These are phyloP conservation scores for Paratinospora sagittata DNA, from an alignment of 164 flowering plant genomes.

Conservation along the genomic window DNA sequence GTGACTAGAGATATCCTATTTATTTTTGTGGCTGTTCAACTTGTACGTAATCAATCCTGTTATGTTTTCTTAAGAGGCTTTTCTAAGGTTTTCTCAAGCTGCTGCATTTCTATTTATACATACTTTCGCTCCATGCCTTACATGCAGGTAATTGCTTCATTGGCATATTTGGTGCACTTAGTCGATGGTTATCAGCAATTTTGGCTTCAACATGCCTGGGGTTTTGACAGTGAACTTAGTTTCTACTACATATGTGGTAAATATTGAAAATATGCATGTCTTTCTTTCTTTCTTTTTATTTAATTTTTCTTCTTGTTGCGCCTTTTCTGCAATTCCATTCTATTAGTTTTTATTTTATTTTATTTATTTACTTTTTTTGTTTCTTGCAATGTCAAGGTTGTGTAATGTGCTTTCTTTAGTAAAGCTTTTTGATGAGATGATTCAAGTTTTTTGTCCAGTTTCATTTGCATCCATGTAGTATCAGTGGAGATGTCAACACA, in stretches of 20 bases:
- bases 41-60: conserved; percentile 45
- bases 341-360: neutral
- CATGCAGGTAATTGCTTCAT: conserved; percentile 67
- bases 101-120: neutral
- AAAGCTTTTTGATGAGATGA: neutral
- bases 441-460: neutral
- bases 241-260: conserved; percentile 96
- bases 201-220: conserved; percentile 84
- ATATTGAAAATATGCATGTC: conserved; percentile 6
- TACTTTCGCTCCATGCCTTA: neutral
- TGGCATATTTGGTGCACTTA: conserved; percentile 65
- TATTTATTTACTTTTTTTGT: neutral
- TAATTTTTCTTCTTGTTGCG: neutral
- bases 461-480: neutral
- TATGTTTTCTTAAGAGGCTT: neutral
- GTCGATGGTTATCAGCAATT: conserved; percentile 61
- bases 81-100: neutral
- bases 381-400: neutral
- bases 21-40: conserved; percentile 86
- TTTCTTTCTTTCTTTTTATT: neutral
- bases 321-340: neutral
- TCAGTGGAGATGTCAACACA: neutral
- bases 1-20: conserved; percentile 91
- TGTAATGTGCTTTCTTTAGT: neutral
- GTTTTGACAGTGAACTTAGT: conserved; percentile 62